These are phyloP conservation scores for Entonaema liquescens DNA, from an alignment of 495 filamentous ascomycete species.

Conservation along the genomic window DNA sequence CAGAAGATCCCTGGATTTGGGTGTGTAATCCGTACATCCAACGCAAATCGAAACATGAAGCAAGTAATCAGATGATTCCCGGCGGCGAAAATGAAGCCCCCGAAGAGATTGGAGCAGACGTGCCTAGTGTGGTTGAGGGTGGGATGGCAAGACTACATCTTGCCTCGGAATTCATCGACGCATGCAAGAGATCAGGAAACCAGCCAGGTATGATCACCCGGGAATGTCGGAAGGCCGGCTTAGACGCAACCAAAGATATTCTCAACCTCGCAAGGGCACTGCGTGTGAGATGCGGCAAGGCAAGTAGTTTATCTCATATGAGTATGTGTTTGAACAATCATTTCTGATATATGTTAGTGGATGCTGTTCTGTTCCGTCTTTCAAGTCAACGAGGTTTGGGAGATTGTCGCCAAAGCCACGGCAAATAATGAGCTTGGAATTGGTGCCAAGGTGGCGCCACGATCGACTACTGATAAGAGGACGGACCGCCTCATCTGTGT, in stretches of 20 bases:
- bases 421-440: constrained; percentile 71
- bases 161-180: constrained; percentile 45
- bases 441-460: constrained; percentile 73
- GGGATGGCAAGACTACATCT: constrained; percentile 51
- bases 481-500: constrained; percentile 70
- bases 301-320: constrained; percentile 22
- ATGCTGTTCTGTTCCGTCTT: constrained; percentile 74
- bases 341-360: constrained; percentile 61
- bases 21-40: constrained; percentile 63
- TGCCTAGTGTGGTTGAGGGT: constrained; percentile 40
- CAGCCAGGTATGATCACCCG: constrained; percentile 53
- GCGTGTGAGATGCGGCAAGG: constrained; percentile 70
- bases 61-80: constrained; percentile 47
- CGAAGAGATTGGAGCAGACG: constrained; percentile 42
- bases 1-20: constrained; percentile 70
- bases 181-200: constrained; percentile 36
- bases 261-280: constrained; percentile 63
- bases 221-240: constrained; percentile 61
- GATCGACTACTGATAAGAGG: constrained; percentile 45
- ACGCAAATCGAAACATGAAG: constrained; percentile 30
- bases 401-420: constrained; percentile 67
- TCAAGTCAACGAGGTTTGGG: constrained; percentile 72
- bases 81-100: constrained; percentile 54
- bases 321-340: not conserved
- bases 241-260: constrained; percentile 62